Conservation (phyloP, 2,329 filamentous ascomycete genomes). For the Paecilomyces niveus region DNA sequence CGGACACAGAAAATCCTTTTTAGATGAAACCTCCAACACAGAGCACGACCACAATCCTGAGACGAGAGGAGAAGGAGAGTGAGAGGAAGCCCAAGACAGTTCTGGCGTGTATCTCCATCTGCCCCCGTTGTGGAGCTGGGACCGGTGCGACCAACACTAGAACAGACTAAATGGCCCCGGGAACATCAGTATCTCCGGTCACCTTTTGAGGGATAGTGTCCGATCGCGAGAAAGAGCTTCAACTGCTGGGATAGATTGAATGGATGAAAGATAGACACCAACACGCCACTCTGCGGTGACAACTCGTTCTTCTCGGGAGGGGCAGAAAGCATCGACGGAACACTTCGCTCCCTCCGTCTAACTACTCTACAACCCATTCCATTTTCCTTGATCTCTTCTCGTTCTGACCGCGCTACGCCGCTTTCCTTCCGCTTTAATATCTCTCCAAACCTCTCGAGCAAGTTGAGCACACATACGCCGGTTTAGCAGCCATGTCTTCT, state of each 20-base stretch:
- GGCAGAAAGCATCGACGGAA: not conserved
- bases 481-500: constrained; percentile 24
- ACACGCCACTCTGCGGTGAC: not conserved
- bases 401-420: not conserved
- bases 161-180: not conserved
- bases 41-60: not conserved
- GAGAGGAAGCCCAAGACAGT: not conserved
- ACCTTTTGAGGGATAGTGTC: not conserved
- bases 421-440: not conserved
- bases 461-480: not conserved
- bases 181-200: not conserved
- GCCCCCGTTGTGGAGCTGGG: constrained; percentile 10
- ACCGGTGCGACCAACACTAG: not conserved
- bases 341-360: not conserved
- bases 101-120: not conserved
- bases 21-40: not conserved
- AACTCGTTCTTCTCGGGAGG: not conserved
- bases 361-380: not conserved
- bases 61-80: constrained; percentile 1
- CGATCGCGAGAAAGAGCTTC: not conserved
- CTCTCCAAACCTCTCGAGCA: not conserved
- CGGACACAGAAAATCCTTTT: not conserved
- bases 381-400: not conserved
- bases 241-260: not conserved
- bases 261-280: not conserved